Base-by-base conservation (phyloP, 2,329 filamentous ascomycete genomes). In the Paecilomyces formosus region DNA sequence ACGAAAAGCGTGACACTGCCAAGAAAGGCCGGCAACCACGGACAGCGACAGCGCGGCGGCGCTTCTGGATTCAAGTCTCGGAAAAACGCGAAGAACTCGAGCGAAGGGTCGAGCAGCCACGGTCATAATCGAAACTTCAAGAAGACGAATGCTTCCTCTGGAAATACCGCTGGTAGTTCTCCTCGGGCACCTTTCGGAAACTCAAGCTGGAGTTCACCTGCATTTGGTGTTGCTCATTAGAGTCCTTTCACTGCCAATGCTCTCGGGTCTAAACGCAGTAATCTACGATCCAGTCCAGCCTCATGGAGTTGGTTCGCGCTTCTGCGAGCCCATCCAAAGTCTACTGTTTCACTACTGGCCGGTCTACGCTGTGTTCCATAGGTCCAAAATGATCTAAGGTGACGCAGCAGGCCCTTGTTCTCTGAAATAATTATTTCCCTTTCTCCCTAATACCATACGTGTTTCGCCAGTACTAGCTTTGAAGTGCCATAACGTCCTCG, bases 281-380 rank as follows among this genome's bases (percentile, higher is more conserved):
- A 6, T 45, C 39, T 45, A 9, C 6, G 24, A 26, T 26, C 24
- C 24, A 15, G 3, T 45, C 9, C n/a, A 3, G n/a, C n/a, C 39
- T 45, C 18, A 18, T 45, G n/a, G 39, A 18, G n/a, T 45, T 45
- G 39, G 15, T 18, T 45, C n/a, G n/a, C 39, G n/a, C 3, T 21
- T n/a, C 9, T 45, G 39, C 39, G 39, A 8, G n/a, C 5, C 15
- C 39, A 6, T 18, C 39, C 39, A 45, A 45, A 11, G 39, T 45
- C 15, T 45, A 45, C 39, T 31, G 30, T 45, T 45, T 45, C 85
- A 89, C n/a, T 53, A 13, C 13, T 26, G 15, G 15, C 18, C 4
- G 15, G 51, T 6, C 11, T 26, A 18, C 9, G 15, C 39, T 45
- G 39, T n/a, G 15, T 18, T 45, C 39, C 39, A 21, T 18, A 45